Conservation (phyloP, 129 eudicot genomes). For the Sambucus nigra region DNA sequence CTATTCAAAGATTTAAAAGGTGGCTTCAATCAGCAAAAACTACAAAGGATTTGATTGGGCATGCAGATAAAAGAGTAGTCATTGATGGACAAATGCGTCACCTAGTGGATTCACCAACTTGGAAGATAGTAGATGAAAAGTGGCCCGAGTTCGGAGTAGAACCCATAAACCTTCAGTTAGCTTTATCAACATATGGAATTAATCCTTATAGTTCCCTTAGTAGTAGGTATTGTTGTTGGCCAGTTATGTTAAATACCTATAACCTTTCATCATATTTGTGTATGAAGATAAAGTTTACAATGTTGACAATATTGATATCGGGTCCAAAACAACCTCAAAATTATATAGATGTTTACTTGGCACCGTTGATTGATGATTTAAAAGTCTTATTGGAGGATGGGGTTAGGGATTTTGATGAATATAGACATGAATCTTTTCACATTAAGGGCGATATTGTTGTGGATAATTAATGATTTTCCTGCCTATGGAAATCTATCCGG, state of each 20-base stretch:
- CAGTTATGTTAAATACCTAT: neutral
- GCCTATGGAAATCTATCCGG: neutral
- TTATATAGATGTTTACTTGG: no score
- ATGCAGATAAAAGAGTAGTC: neutral
- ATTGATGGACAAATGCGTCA: neutral
- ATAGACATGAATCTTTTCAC: no score
- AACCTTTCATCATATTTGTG: no score
- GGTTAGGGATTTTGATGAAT: no score
- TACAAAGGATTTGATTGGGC: neutral
- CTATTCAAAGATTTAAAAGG: no score
- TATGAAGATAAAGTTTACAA: no score
- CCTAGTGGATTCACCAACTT: neutral
- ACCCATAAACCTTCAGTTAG: neutral
- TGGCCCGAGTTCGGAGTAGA: neutral
- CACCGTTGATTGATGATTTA: no score
- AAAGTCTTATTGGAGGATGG: no score
- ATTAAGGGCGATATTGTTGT: neutral
- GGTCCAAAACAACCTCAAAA: no score
- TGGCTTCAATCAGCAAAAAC: no score
- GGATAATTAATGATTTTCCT: neutral
- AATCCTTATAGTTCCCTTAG: constrained; percentile 3
- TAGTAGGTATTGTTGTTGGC: constrained; percentile 8
- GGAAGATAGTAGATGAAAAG: neutral
- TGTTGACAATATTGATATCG: no score
- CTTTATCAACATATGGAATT: neutral